Base-by-base conservation (phyloP, 73 alveolate species). In the Paramecium biaurelia region DNA sequence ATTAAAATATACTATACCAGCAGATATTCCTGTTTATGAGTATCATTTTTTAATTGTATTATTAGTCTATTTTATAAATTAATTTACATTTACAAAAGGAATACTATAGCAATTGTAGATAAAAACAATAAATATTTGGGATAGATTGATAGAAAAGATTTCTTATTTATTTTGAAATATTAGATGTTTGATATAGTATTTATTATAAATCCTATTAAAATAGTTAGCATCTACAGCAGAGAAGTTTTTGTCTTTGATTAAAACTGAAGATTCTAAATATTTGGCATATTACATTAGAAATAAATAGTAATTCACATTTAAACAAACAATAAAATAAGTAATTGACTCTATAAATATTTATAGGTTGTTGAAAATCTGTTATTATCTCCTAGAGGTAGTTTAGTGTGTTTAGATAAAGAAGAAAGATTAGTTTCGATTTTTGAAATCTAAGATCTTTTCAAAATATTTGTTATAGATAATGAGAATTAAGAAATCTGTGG, bases 141-240 rank as follows among this genome's bases (percentile, higher is more conserved):
- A 1, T 41, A 43, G n/a, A 79, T 79, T 24, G 90, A 79, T 45
- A 79, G 90, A 42, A 38, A 76, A 79, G 90, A 79, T 43, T 79
- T 79, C 47, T 9, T 79, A 18, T 79, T 79, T 23, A 79, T 79
- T 24, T 1, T 79, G 30, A 79, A 79, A 79, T 79, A 79, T 47
- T 79, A 79, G 74, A 79, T 79, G 74, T 79, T 79, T 47, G 90
- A 79, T n/a, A 79, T 79, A 18, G 90, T 79, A 79, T 11, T 43
- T n/a, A 0, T 15, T 72, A 34, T n/a, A 2, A 20, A 43, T 47
- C 21, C 3, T 18, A 7, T 53, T 18, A n/a, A n/a, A 45, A 2
- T 43, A 79, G 90, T 79, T 79, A 79, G 45, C 76, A 1, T 38
- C 35, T 2, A 18, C 90, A 20, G 90, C 90, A 20, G 72, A 42